A percentile compares a stretch with the other conserved stretches of the same genome.
Conservation (phyloP, 208 protist species). For the Leptomonas pyrrhocoris region DNA sequence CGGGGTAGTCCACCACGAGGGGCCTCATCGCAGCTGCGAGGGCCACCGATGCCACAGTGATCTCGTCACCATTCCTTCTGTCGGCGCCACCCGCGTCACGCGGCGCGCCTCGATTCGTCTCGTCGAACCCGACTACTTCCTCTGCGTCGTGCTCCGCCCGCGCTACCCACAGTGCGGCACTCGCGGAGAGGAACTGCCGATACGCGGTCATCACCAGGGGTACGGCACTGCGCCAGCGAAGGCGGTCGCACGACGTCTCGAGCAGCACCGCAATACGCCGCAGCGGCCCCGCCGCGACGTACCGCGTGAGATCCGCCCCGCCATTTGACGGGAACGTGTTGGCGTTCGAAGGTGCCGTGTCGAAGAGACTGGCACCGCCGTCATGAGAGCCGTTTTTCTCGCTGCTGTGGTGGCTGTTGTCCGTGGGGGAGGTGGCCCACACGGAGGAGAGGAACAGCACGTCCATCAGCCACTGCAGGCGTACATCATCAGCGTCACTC, state of each 20-base stretch:
- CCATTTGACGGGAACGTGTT: not conserved
- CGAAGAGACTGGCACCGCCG: not conserved
- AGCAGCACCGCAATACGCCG: constrained; percentile 10
- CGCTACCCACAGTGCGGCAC: constrained; percentile 24
- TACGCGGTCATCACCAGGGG: constrained; percentile 17
- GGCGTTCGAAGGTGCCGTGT: no score
- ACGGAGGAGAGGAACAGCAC: constrained; percentile 18
- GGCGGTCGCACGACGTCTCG: constrained; percentile 14
- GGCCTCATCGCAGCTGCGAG: constrained; percentile 3
- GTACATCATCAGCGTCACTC: constrained; percentile 14
- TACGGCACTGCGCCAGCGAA: constrained; percentile 27
- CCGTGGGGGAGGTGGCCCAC: not conserved
- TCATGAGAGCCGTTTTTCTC: not conserved
- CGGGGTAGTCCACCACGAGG: not conserved
- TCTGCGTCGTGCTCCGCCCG: not conserved
- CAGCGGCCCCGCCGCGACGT: constrained; percentile 7
- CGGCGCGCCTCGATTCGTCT: not conserved
- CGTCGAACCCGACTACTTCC: no score
- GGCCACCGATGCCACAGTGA: not conserved
- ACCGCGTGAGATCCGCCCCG: not conserved
- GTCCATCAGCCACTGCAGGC: constrained; percentile 30
- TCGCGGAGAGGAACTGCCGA: constrained; percentile 17
- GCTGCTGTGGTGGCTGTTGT: not conserved
- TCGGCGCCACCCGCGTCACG: not conserved
- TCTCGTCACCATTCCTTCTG: not conserved